Conservation (phyloP, 495 filamentous ascomycete species). For the Monascus purpureus region DNA sequence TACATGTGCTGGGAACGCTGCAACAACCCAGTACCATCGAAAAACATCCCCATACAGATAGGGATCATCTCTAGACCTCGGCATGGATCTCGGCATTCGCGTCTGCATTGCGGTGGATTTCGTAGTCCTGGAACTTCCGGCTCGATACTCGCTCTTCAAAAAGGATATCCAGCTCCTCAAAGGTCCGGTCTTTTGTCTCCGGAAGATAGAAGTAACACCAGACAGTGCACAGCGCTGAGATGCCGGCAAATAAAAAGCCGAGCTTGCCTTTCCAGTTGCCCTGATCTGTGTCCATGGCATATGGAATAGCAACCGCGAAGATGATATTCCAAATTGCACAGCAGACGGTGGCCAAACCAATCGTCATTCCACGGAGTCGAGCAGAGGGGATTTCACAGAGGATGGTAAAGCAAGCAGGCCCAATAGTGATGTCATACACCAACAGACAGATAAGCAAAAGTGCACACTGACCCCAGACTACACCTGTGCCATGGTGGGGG, state of each 20-base stretch:
- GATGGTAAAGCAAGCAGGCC: constrained; percentile 49
- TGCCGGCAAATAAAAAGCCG: constrained; percentile 51
- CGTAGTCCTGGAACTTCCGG: constrained; percentile 16
- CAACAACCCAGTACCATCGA: no score
- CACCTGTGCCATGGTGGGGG: constrained; percentile 29
- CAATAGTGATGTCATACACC: constrained; percentile 44
- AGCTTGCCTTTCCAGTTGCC: constrained; percentile 50
- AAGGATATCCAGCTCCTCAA: constrained; percentile 41
- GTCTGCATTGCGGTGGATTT: no score
- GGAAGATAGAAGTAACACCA: constrained; percentile 44
- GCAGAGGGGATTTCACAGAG: constrained; percentile 47
- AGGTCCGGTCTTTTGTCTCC: constrained; percentile 47
- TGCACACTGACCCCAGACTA: constrained; percentile 40
- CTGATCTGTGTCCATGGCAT: constrained; percentile 50
- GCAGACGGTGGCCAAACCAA: constrained; percentile 43
- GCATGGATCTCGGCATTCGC: no score
- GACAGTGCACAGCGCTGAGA: constrained; percentile 23
- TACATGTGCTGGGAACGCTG: no score
- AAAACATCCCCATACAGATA: no score
- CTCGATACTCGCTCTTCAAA: constrained; percentile 36
- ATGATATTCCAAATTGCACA: constrained; percentile 43
- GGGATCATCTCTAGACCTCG: no score
- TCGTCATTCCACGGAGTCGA: constrained; percentile 45
- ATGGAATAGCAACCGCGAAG: constrained; percentile 52
- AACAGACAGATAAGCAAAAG: constrained; percentile 46